Base-by-base conservation (phyloP, 805 yeast genomes). In the Starmerella bombi region DNA sequence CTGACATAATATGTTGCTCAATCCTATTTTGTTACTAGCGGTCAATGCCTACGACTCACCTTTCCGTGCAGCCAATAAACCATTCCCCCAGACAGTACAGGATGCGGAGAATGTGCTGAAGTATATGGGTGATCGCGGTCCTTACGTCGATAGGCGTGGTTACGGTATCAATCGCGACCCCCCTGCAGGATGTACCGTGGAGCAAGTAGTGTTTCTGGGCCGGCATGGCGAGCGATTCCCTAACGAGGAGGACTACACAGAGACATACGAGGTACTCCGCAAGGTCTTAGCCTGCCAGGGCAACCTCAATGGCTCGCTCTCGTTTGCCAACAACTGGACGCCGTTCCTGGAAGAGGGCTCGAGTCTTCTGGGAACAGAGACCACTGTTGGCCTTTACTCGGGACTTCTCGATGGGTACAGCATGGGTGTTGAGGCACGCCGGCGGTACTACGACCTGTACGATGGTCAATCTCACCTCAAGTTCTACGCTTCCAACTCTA, bases 141-240 rank as follows among this genome's bases (percentile, higher is more conserved):
- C 77, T 9, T 72, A 66, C 50, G 50, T 64, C 7, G 67, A 65
- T 38, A 59, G 64, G 39, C 59, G 61, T 7, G 75, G 75, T 0
- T 62, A 49, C 44, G 76, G 76, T 5, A 67, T 71, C 30, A 59
- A 64, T 19, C 58, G 67, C 29, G 69, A 64, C 14, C 54, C 63
- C 2, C 77, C 77, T 6, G 53, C 46, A 1, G 62, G 62, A 25
- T 70, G 74, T 51, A 50, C 56, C 0, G 55, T 70, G 28, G 67
- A 67, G 38, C 75, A 71, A 48, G 74, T 67, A 5, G 72, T 69
- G 44, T 52, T 67, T 42, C 42, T 66, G 32, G 62, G 65, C 41
- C 64, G 77, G 51, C 77, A 71, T 44, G 75, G 75, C 6, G 76
- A 70, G 49, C 59, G 77, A 41, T 71, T 58, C 49, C 71, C 66